Conservation (phyloP, 116 monocot genomes). For the Cymodocea nodosa region DNA sequence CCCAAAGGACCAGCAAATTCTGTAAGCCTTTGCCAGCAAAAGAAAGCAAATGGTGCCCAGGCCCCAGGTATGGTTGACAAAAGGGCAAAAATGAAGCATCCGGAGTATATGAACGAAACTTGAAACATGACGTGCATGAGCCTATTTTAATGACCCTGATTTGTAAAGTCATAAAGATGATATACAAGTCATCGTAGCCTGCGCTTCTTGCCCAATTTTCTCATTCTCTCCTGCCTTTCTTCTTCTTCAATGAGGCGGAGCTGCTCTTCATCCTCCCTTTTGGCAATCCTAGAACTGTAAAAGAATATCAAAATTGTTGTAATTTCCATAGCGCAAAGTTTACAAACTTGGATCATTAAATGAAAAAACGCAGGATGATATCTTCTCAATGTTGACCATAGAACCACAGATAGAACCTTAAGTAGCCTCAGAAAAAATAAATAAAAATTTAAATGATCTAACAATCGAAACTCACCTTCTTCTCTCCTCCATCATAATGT, state of each 20-base stretch:
- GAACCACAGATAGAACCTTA: no score
- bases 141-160: slow-evolving; percentile 3
- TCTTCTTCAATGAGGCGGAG: slow-evolving; percentile 67
- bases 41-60: no score
- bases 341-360: no score
- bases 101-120: not conserved
- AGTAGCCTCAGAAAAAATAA: not conserved
- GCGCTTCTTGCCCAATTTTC: slow-evolving; percentile 39
- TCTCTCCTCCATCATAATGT: slow-evolving; percentile 57
- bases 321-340: not conserved
- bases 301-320: slow-evolving; percentile 3
- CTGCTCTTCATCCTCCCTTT: slow-evolving; percentile 70
- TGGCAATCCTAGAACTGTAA: slow-evolving; percentile 47
- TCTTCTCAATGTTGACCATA: no score
- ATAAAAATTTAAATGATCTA: not conserved
- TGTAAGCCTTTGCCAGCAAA: no score
- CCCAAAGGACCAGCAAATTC: no score
- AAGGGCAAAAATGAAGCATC: not conserved
- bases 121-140: not conserved
- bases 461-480: slow-evolving; percentile 37
- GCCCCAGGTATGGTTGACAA: not conserved
- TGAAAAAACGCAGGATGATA: no score
- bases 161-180: not conserved
- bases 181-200: slow-evolving; percentile 3
- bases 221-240: slow-evolving; percentile 45